Evolutionary conservation across 805 yeast genomes (phyloP), one percentile per base, ranked within the genome.

Genomic region (Maudiozyma bulderi): DNA sequence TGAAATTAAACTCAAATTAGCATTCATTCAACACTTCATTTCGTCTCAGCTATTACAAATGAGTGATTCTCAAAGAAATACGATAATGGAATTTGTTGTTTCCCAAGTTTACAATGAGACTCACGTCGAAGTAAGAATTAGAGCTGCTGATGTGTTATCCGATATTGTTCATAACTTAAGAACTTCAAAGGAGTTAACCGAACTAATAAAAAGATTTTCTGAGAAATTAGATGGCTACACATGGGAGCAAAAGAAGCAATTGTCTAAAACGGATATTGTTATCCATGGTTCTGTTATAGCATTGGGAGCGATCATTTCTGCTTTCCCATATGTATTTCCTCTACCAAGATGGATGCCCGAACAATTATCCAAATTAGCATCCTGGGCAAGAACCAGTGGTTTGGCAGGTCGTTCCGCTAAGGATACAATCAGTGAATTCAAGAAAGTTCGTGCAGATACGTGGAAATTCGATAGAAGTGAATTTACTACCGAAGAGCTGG

Each of bases 231-330:
- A 63, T 38, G 57, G 56, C 15, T 53, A 53, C n/a, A 43, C 66
- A 2, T 56, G 61, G 55, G 63, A 67, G 54, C 52, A 61, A 14
- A 64, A 61, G 46, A 58, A 63, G 47, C 73, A 71, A 7, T 53
- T 75, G 7, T 57, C 77, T 5, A 60, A 62, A 41, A 72, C 72
- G 20, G 62, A 70, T 8, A 68, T 75, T 7, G 63, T 67, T 3
- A 68, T 89, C 4, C 98, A 91, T 61, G 95, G 95, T 3, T 89
- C 95, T 3, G 82, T 91, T 0, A 68, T 93, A 26, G 98, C 97
- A 0, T 68, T 93, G 2, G 95, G 97, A 6, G 86, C 97, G 0
- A 69, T 91, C 43, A 79, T 93, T 1, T 82, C 84, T 44, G 97
- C 98, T 0, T 93, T 85, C 67, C 91, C 98, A 1, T 93, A 89